Percentiles rank a stretch among this genome's conserved stretches.
These are phyloP conservation scores for Pseudotsuga menziesii DNA, from an alignment of 75 land plant genomes.

Conservation along the genomic window DNA sequence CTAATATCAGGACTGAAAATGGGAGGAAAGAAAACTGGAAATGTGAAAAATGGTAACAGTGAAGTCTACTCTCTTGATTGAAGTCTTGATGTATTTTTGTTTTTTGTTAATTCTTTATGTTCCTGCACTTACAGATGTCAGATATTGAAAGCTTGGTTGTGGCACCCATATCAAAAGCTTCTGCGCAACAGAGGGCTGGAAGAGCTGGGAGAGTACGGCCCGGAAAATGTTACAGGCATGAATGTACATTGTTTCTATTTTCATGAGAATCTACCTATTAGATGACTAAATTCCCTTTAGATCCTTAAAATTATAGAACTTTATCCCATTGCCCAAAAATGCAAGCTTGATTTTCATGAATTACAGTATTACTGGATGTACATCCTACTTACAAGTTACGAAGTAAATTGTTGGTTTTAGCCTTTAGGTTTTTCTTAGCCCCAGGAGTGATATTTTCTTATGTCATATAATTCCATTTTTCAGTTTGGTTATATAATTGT, in stretches of 20 bases:
- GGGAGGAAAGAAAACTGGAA: background rate
- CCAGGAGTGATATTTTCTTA: background rate
- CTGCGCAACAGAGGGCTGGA: slow-evolving; percentile 93
- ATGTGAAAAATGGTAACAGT: background rate
- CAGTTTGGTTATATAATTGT: background rate
- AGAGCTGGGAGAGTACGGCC: slow-evolving; percentile 95
- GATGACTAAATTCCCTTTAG: background rate
- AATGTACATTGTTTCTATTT: background rate
- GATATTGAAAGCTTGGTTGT: slow-evolving; percentile 88
- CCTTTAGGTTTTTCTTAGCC: too few relatives aligned
- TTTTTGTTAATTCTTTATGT: background rate
- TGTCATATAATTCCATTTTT: background rate
- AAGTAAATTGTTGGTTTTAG: background rate
- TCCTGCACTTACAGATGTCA: slow-evolving; percentile 40
- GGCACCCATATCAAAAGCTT: slow-evolving; percentile 92
- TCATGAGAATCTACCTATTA: background rate
- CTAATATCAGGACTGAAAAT: background rate
- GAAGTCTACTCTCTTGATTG: too few relatives aligned
- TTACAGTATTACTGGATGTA: background rate
- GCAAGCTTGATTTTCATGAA: background rate
- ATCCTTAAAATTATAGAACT: background rate
- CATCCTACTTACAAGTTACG: background rate
- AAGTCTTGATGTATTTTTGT: background rate
- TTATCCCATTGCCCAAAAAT: background rate
- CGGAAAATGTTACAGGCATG: slow-evolving; percentile 91